Percentiles rank a stretch among this genome's conserved stretches.
These are phyloP conservation scores for Mycogone perniciosa DNA, from an alignment of 2,329 filamentous ascomycete genomes.

Conservation along the genomic window DNA sequence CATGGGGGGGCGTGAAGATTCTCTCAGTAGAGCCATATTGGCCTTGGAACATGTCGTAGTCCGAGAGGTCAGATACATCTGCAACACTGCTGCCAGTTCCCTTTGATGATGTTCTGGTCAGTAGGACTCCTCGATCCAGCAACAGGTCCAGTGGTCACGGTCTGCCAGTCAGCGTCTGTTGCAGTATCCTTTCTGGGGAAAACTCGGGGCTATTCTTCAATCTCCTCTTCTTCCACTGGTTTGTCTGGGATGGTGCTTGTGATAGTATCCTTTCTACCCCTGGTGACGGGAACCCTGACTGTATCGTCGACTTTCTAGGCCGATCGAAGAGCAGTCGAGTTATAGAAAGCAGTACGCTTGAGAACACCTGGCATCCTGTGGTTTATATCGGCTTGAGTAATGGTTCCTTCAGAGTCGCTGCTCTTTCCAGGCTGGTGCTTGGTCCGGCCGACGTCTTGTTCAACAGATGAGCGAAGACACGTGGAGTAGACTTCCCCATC, in stretches of 20 bases:
- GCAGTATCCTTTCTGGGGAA: slow-evolving; percentile 15
- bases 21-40: slow-evolving; percentile 15
- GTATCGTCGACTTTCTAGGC: slow-evolving; percentile 36
- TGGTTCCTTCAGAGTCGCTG: not conserved
- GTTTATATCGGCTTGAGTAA: not conserved
- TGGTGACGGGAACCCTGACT: slow-evolving; percentile 30
- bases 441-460: slow-evolving; percentile 32
- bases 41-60: slow-evolving; percentile 11
- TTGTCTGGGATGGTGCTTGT: not conserved
- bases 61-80: slow-evolving; percentile 34
- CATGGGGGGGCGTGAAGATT: slow-evolving; percentile 13
- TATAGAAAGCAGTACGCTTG: slow-evolving; percentile 27
- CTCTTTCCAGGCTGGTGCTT: slow-evolving; percentile 14
- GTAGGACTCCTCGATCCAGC: slow-evolving; percentile 18
- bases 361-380: not conserved
- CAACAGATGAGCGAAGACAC: slow-evolving; percentile 32
- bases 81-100: slow-evolving; percentile 39
- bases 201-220: slow-evolving; percentile 12
- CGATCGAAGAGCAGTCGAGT: slow-evolving; percentile 31
- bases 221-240: not conserved
- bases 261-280: slow-evolving; percentile 6
- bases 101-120: slow-evolving; percentile 22
- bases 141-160: slow-evolving; percentile 26
- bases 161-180: slow-evolving; percentile 32
- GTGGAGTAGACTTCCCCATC: slow-evolving; percentile 33